phyloP scores from a whole-genome alignment of 2,329 filamentous ascomycete species.

The Hypoxylon rubiginosum region DNA sequence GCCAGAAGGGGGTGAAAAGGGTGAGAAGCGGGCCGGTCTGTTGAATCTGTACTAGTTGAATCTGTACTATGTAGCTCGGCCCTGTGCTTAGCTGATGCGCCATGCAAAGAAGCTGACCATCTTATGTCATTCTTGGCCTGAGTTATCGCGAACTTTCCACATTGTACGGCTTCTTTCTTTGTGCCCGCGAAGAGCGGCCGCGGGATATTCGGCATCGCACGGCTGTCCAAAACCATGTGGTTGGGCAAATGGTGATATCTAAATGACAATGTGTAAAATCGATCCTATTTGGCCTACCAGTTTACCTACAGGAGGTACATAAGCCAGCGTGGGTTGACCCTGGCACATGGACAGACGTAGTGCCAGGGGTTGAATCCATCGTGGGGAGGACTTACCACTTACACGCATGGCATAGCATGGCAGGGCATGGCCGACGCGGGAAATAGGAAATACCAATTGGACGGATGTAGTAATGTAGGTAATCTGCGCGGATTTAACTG shows the following conservation, averaged over 20 bases:
- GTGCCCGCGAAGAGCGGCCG: conserved; percentile 9
- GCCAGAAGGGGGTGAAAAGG: not conserved
- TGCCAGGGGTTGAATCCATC: conserved; percentile 23
- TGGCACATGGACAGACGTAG: conserved; percentile 6
- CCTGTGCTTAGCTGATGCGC: conserved; percentile 24
- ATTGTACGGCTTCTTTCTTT: conserved; percentile 15
- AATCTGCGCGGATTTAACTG: not conserved
- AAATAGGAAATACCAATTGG: conserved; percentile 12
- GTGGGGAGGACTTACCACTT: conserved; percentile 4
- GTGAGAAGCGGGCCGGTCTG: conserved; percentile 13
- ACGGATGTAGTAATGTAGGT: not conserved
- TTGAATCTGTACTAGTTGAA: too few relatives aligned
- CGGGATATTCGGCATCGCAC: conserved; percentile 26
- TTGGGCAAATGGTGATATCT: conserved; percentile 26
- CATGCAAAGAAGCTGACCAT: conserved; percentile 28
- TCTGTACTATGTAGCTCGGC: conserved; percentile 8
- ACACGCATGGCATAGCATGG: conserved; percentile 13
- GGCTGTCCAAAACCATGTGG: conserved; percentile 18
- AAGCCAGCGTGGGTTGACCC: conserved; percentile 20
- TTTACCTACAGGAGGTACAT: conserved; percentile 1
- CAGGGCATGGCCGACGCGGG: conserved; percentile 1
- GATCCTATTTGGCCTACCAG: conserved; percentile 8
- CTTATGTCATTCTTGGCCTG: conserved; percentile 40
- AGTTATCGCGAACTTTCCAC: conserved; percentile 31
- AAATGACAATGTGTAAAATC: conserved; percentile 9